These are phyloP conservation scores for Clarireedia monteithiana DNA, from an alignment of 2,329 filamentous ascomycete genomes.

Conservation along the genomic window DNA sequence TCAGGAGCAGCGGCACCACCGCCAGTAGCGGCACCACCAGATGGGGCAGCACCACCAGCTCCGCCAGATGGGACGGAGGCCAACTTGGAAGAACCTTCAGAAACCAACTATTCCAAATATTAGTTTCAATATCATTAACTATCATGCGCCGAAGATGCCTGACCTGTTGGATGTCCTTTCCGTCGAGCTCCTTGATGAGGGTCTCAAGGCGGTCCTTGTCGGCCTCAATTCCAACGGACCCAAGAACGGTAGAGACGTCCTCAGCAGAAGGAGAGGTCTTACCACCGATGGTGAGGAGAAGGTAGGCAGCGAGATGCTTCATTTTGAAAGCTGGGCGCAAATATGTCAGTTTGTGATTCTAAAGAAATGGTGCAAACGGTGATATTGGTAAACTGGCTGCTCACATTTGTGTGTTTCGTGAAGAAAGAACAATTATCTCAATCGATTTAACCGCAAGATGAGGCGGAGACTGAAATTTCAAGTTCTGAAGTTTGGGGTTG, in stretches of 20 bases:
- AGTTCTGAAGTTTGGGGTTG: conserved; percentile 41
- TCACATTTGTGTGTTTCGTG: conserved; percentile 23
- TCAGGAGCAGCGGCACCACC: conserved; percentile 49
- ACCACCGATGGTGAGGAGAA: conserved; percentile 90
- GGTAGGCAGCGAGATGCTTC: conserved; percentile 99
- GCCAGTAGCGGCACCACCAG: conserved; percentile 60
- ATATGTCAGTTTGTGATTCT: conserved; percentile 14
- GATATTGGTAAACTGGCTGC: neutral
- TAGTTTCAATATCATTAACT: conserved; percentile 19
- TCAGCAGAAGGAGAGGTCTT: conserved; percentile 79
- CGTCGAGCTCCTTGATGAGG: conserved; percentile 84
- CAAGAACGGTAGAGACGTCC: conserved; percentile 84
- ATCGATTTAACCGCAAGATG: conserved; percentile 98
- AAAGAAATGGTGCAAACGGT: neutral
- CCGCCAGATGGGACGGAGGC: conserved; percentile 95
- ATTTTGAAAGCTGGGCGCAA: conserved; percentile 58
- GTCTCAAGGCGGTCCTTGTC: conserved; percentile 78
- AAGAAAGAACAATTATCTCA: conserved; percentile 74
- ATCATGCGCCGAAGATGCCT: conserved; percentile 25
- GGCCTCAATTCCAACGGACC: conserved; percentile 90
- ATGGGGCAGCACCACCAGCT: conserved; percentile 61
- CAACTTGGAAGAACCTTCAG: conserved; percentile 85
- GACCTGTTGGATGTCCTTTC: conserved; percentile 92
- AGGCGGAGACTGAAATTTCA: conserved; percentile 99
- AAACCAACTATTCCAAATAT: conserved; percentile 63